phyloP scores from a whole-genome alignment of 176 grass and related monocot species.

The Rhynchospora tenuis region DNA sequence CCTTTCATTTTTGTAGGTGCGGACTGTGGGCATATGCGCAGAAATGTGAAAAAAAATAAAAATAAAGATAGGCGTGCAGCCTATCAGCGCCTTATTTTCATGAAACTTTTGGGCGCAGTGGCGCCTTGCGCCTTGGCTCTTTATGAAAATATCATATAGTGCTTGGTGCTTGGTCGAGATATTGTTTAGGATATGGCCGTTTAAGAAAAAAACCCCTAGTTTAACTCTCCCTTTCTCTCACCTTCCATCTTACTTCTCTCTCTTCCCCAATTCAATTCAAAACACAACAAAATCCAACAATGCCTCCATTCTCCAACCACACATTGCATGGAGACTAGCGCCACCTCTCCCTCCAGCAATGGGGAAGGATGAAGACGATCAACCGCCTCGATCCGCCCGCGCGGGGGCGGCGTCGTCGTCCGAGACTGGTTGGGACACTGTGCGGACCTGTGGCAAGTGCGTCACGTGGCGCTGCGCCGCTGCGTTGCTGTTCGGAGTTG shows the following conservation, averaged over 20 bases:
- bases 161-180: too few species aligned
- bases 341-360: constrained; percentile 20
- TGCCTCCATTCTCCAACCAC: background rate
- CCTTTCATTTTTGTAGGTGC: too few species aligned
- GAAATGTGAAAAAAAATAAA: too few species aligned
- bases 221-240: constrained; percentile 32
- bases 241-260: constrained; percentile 14
- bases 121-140: too few species aligned
- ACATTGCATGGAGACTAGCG: constrained; percentile 23
- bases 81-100: too few species aligned
- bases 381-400: constrained; percentile 17
- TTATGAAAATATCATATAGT: too few species aligned
- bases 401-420: background rate
- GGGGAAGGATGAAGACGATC: constrained; percentile 59
- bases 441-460: constrained; percentile 7
- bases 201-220: too few species aligned
- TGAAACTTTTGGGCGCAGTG: too few species aligned
- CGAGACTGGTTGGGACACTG: background rate
- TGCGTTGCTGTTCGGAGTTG: constrained; percentile 49
- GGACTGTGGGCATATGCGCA: too few species aligned
- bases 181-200: too few species aligned
- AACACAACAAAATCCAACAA: constrained; percentile 14
- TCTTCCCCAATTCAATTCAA: background rate
- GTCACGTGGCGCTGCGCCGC: constrained; percentile 51
- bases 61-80: too few species aligned